Conservation (phyloP, 2,329 filamentous ascomycete species). For the Monosporascus sp. region DNA sequence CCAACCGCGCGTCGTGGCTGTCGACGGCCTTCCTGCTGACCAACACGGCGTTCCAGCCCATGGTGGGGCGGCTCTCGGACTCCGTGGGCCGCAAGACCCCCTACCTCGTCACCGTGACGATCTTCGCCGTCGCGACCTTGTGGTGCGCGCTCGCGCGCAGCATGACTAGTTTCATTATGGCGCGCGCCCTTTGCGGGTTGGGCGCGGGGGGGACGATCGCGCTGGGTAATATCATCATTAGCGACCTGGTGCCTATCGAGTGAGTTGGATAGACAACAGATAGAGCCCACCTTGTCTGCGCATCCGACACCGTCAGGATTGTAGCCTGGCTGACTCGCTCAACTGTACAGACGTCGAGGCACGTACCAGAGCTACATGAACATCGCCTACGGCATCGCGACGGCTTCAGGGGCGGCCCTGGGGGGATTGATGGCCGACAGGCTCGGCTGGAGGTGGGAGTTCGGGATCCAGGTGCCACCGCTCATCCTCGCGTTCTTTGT, state of each 20-base stretch:
- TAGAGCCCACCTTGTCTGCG: too few species aligned
- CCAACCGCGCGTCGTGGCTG: constrained; percentile 77
- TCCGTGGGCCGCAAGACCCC: constrained; percentile 63
- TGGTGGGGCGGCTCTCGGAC: constrained; percentile 71
- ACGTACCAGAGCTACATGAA: constrained; percentile 70
- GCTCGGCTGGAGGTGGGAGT: constrained; percentile 71
- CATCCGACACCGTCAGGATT: too few species aligned
- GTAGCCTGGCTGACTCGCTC: not conserved
- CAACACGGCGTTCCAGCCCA: constrained; percentile 68
- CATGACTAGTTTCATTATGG: constrained; percentile 66
- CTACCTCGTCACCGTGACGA: constrained; percentile 57
- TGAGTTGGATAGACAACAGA: constrained; percentile 29
- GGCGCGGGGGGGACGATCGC: constrained; percentile 68
- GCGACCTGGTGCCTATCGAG: constrained; percentile 69
- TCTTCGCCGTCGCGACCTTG: constrained; percentile 60
- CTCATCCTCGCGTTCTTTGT: constrained; percentile 42
- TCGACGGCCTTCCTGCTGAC: constrained; percentile 75
- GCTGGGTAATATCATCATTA: constrained; percentile 65
- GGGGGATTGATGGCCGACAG: constrained; percentile 66
- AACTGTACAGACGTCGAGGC: constrained; percentile 43
- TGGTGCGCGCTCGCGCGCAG: constrained; percentile 65
- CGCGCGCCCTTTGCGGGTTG: constrained; percentile 65
- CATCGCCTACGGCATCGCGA: constrained; percentile 55
- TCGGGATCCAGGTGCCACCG: constrained; percentile 54
- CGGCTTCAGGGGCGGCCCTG: constrained; percentile 59